Percentiles rank a stretch among this genome's conserved stretches.
phyloP scores from a whole-genome alignment of 23 red algal genomes.

The Chondrus crispus region DNA sequence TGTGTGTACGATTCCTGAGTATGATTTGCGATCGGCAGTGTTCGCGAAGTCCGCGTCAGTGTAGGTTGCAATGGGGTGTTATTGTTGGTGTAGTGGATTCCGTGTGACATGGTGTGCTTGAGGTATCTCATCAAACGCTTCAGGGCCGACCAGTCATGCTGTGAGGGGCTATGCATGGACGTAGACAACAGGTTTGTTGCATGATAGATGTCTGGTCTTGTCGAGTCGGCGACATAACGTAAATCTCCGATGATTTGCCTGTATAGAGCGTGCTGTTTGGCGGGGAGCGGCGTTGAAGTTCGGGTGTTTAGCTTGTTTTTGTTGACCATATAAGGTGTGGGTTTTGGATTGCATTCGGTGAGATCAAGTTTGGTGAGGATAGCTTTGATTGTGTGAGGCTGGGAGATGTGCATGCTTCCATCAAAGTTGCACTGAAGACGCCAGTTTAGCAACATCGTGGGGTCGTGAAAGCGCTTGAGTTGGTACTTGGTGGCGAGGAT shows the following conservation, averaged over 20 bases:
- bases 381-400: not conserved
- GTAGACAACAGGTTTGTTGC: not conserved
- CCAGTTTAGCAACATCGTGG: not conserved
- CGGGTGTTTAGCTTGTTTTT: not conserved
- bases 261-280: too few relatives aligned
- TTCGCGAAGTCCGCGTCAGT: conserved; percentile 10
- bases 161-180: not conserved
- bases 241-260: not conserved
- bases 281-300: too few relatives aligned
- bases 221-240: not conserved
- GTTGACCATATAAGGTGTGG: not conserved
- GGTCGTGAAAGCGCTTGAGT: not conserved
- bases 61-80: not conserved
- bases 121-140: not conserved
- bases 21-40: not conserved
- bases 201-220: not conserved
- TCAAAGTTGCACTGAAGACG: not conserved
- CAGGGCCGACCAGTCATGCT: not conserved
- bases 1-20: not conserved
- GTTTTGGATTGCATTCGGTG: not conserved
- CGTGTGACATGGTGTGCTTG: too few relatives aligned
- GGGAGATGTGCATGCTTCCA: not conserved
- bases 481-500: not conserved
- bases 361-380: not conserved
- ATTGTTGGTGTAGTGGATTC: too few relatives aligned